Percentiles rank a stretch among this genome's conserved stretches.
Evolutionary conservation across 1,284 basidiomycete species (phyloP).

Genomic region (Boletus semigastroideus): DNA sequence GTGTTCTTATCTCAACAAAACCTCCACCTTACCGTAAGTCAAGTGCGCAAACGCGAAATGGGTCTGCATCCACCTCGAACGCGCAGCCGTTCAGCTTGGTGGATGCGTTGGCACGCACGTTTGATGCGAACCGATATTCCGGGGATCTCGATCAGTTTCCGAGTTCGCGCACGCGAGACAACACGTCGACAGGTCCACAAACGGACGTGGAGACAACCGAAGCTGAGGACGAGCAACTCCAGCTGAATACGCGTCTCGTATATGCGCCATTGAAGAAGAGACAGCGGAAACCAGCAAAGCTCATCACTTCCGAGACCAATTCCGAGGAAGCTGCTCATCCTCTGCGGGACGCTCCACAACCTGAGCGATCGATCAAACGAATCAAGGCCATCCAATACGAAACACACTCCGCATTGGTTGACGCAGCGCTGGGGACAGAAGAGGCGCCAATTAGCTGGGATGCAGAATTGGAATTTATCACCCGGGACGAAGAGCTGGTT

Average conservation of each 20-base stretch:
- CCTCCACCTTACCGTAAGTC: neutral
- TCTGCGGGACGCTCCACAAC: neutral
- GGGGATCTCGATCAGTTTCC: neutral
- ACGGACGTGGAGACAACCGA: constrained; percentile 18
- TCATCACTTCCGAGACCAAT: constrained; percentile 10
- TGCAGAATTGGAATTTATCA: constrained; percentile 9
- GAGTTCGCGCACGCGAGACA: neutral
- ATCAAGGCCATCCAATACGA: constrained; percentile 24
- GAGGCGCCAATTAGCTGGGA: constrained; percentile 23
- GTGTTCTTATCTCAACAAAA: constrained; percentile 23
- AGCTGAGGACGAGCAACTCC: constrained; percentile 18
- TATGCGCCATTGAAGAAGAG: constrained; percentile 4
- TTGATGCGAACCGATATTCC: constrained; percentile 26
- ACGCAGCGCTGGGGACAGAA: constrained; percentile 26
- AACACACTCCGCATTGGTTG: constrained; percentile 14
- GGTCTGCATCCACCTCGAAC: neutral
- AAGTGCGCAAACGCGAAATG: neutral
- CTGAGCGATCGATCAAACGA: constrained; percentile 19
- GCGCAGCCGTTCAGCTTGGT: constrained; percentile 17
- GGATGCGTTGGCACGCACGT: constrained; percentile 26
- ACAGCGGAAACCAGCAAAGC: neutral
- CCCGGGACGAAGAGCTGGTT: neutral
- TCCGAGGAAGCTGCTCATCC: constrained; percentile 11
- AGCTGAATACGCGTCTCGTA: constrained; percentile 18
- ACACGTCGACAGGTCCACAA: too few species aligned